These are phyloP conservation scores for Aspergillus sergii DNA, from an alignment of 2,329 filamentous ascomycete species.

Conservation along the genomic window DNA sequence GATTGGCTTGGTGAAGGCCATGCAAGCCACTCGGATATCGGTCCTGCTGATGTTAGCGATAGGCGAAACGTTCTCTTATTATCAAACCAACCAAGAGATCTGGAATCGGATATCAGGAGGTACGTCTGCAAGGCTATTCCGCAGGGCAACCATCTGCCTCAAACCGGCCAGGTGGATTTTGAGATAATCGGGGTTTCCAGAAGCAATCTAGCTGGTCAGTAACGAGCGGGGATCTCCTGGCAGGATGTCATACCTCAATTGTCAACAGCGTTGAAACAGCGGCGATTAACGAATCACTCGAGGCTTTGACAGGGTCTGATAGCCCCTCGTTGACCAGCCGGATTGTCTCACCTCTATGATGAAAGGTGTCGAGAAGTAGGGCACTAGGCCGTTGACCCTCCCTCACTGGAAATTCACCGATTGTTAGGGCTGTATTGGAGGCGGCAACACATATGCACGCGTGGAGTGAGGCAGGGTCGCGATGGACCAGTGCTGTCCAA, in stretches of 20 bases:
- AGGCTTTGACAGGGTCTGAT: conserved; percentile 40
- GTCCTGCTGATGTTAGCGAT: conserved; percentile 31
- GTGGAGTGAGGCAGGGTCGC: conserved; percentile 39
- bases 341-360: conserved; percentile 44
- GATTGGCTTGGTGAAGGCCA: conserved; percentile 41
- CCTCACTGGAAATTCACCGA: conserved; percentile 36
- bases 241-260: conserved; percentile 36
- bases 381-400: conserved; percentile 34
- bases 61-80: not conserved
- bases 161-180: conserved; percentile 44
- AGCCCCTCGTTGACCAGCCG: conserved; percentile 41
- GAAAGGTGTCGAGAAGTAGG: conserved; percentile 40
- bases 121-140: conserved; percentile 41
- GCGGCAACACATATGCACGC: conserved; percentile 42
- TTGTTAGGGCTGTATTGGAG: conserved; percentile 37
- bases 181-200: conserved; percentile 42
- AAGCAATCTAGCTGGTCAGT: conserved; percentile 36
- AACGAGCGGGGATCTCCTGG: not conserved
- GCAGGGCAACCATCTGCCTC: conserved; percentile 42
- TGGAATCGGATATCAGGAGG: conserved; percentile 41
- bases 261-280: conserved; percentile 43
- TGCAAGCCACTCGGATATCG: conserved; percentile 44
- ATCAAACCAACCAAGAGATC: conserved; percentile 39
- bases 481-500: conserved; percentile 39
- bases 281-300: conserved; percentile 43